Conservation (phyloP, 495 filamentous ascomycete genomes). For the Aspergillus nanangensis region DNA sequence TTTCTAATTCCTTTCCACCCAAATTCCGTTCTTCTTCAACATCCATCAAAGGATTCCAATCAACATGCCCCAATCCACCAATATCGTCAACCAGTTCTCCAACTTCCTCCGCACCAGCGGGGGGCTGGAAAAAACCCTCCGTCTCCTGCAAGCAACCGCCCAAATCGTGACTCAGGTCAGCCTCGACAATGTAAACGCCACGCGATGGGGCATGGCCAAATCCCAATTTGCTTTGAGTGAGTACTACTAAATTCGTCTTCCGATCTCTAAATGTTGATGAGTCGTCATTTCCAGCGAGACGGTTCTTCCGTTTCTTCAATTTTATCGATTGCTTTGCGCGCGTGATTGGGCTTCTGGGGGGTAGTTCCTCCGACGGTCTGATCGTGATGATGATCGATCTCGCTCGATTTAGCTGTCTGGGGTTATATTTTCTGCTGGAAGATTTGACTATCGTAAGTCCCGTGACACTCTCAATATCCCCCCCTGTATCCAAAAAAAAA, state of each 20-base stretch:
- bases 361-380: constrained; percentile 12
- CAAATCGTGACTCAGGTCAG: constrained; percentile 44
- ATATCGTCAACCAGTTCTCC: constrained; percentile 10
- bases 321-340: constrained; percentile 56
- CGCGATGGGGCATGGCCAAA: constrained; percentile 24
- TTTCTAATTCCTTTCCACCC: too few species aligned
- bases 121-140: constrained; percentile 60
- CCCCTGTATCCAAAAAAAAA: constrained; percentile 2
- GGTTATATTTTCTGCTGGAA: constrained; percentile 36
- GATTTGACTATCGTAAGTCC: constrained; percentile 36
- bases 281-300: constrained; percentile 28
- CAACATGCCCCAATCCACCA: constrained; percentile 13
- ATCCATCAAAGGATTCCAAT: too few species aligned
- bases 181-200: constrained; percentile 16
- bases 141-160: constrained; percentile 51
- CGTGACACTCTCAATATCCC: constrained; percentile 3
- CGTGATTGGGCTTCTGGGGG: constrained; percentile 31
- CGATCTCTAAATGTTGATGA: background rate
- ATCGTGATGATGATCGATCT: constrained; percentile 21
- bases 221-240: constrained; percentile 32
- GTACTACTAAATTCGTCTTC: constrained; percentile 1
- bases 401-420: constrained; percentile 33
- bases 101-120: constrained; percentile 30
- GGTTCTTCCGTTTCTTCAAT: constrained; percentile 59
- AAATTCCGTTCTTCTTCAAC: background rate